Evolutionary conservation across 2,329 filamentous ascomycete genomes (phyloP).

Genomic region (Alternaria consortialis): DNA sequence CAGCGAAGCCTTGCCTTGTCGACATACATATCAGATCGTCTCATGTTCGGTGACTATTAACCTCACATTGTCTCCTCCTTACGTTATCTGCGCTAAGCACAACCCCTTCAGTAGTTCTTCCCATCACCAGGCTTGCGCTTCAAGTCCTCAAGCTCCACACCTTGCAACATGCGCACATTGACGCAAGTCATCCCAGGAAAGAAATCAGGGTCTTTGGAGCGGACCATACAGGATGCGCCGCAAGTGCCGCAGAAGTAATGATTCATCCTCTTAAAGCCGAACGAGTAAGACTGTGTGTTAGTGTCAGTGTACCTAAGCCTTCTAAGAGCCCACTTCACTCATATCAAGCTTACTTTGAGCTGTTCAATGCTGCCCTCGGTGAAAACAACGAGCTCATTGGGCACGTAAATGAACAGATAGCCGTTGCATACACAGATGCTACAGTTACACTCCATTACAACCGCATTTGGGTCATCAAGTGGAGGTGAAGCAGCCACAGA

Average conservation of each 20-base stretch:
- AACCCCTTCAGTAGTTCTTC: conserved; percentile 23
- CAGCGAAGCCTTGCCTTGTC: no score
- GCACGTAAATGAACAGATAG: conserved; percentile 57
- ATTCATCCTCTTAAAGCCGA: conserved; percentile 25
- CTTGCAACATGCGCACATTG: conserved; percentile 42
- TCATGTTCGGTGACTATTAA: background rate
- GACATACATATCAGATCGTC: background rate
- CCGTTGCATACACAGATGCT: conserved; percentile 63
- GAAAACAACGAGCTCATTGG: conserved; percentile 27
- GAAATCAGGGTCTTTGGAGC: conserved; percentile 24
- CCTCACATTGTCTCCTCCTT: background rate
- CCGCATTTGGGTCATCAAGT: conserved; percentile 52
- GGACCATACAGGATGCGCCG: conserved; percentile 37
- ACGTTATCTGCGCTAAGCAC: background rate
- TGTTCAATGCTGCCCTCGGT: conserved; percentile 30
- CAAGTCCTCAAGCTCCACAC: conserved; percentile 38
- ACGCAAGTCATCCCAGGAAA: conserved; percentile 31
- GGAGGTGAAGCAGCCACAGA: conserved; percentile 60
- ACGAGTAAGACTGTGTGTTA: conserved; percentile 37
- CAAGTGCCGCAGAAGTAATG: conserved; percentile 47
- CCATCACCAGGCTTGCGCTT: conserved; percentile 37
- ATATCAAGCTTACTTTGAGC: conserved; percentile 16
- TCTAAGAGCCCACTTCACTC: background rate
- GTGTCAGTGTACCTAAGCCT: background rate
- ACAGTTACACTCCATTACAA: conserved; percentile 61